phyloP scores from a whole-genome alignment of 2,329 filamentous ascomycete species.

The Monosporascus ibericus region DNA sequence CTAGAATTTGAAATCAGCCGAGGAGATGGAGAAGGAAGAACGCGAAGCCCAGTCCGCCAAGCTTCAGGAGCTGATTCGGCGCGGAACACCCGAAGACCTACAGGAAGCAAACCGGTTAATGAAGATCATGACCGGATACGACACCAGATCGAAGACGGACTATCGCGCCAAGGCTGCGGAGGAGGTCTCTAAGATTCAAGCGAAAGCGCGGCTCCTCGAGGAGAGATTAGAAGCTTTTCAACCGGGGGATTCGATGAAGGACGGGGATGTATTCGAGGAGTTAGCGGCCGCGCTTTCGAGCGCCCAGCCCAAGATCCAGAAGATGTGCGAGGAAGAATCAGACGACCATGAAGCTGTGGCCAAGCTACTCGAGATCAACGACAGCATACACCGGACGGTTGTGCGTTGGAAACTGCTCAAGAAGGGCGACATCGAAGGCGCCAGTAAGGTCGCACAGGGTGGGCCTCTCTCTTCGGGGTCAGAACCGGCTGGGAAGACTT shows the following conservation, averaged over 20 bases:
- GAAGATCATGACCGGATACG: slow-evolving; percentile 98
- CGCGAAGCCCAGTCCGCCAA: slow-evolving; percentile 94
- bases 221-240: slow-evolving; percentile 84
- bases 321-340: slow-evolving; percentile 98
- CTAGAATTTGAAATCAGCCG: slow-evolving; percentile 88
- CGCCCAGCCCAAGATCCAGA: slow-evolving; percentile 97
- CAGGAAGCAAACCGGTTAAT: slow-evolving; percentile 96
- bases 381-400: slow-evolving; percentile 95
- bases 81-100: slow-evolving; percentile 85
- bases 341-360: slow-evolving; percentile 94
- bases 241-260: slow-evolving; percentile 69
- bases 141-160: slow-evolving; percentile 92
- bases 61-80: slow-evolving; percentile 88
- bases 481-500: slow-evolving; percentile 51
- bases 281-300: slow-evolving; percentile 82
- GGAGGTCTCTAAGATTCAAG: slow-evolving; percentile 89
- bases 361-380: slow-evolving; percentile 94
- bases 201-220: slow-evolving; percentile 87
- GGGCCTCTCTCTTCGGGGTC: slow-evolving; percentile 40
- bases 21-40: slow-evolving; percentile 99
- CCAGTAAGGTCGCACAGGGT: slow-evolving; percentile 76
- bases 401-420: slow-evolving; percentile 94
- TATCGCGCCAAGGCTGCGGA: slow-evolving; percentile 96
- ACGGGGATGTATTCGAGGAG: slow-evolving; percentile 70
- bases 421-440: slow-evolving; percentile 83